Evolutionary conservation across 768 basidiomycete genomes (phyloP).

Genomic region (Austroboletus festivus): DNA sequence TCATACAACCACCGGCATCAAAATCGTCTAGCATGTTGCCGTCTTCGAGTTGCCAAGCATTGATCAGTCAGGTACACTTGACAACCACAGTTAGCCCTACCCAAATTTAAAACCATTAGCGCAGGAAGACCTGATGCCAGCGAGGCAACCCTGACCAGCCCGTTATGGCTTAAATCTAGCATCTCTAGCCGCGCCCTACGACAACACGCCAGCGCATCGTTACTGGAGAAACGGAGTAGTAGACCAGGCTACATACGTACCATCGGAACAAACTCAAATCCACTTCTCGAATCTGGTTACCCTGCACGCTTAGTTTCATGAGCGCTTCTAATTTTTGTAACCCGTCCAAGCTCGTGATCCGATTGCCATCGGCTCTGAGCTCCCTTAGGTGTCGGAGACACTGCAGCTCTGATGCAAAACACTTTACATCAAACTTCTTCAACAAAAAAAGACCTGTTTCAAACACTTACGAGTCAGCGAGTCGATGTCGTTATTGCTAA

Average conservation of each 20-base stretch:
- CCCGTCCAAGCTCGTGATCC: constrained; percentile 69
- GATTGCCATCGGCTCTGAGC: constrained; percentile 86
- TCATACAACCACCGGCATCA: constrained; percentile 52
- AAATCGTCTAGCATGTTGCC: constrained; percentile 64
- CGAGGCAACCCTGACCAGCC: constrained; percentile 54
- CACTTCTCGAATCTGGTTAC: constrained; percentile 62
- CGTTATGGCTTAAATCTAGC: constrained; percentile 79
- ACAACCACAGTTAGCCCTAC: constrained; percentile 47
- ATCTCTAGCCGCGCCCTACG: constrained; percentile 65
- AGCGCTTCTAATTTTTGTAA: constrained; percentile 78
- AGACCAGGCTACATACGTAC: constrained; percentile 42
- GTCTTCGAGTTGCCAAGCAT: constrained; percentile 45
- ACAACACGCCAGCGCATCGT: constrained; percentile 11
- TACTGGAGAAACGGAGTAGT: constrained; percentile 5
- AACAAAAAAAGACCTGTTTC: not conserved
- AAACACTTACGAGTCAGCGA: constrained; percentile 73
- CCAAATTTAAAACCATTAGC: constrained; percentile 75
- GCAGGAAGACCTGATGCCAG: constrained; percentile 55
- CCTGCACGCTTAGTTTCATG: constrained; percentile 77
- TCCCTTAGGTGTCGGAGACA: constrained; percentile 85
- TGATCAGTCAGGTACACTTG: constrained; percentile 17
- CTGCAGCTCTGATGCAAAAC: constrained; percentile 60
- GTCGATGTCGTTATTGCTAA: constrained; percentile 87
- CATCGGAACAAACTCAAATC: constrained; percentile 66
- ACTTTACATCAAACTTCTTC: not conserved